Percentiles rank a stretch among this genome's conserved stretches.
Conservation (phyloP, 306 rosid genomes). For the Argentina anserina region DNA sequence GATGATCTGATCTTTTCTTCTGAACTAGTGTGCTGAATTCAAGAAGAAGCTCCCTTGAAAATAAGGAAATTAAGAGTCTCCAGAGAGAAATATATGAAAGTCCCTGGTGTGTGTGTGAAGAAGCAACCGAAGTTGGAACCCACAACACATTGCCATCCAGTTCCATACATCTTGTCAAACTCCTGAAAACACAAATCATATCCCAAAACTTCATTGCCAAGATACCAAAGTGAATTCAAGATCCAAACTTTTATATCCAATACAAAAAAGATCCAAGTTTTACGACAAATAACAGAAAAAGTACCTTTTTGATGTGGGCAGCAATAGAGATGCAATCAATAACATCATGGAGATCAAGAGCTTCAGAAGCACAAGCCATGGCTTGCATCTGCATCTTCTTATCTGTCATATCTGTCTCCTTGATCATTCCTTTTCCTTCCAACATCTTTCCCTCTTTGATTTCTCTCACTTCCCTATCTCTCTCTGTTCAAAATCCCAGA, state of each 20-base stretch:
- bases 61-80: slow-evolving; percentile 75
- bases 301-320: slow-evolving; percentile 67
- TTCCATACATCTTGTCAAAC: slow-evolving; percentile 63
- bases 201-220: background rate
- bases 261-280: background rate
- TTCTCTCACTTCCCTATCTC: background rate
- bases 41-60: slow-evolving; percentile 54
- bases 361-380: slow-evolving; percentile 83
- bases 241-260: background rate
- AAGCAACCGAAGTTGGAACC: slow-evolving; percentile 77
- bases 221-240: background rate
- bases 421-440: slow-evolving; percentile 71
- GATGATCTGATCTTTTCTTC: background rate
- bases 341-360: slow-evolving; percentile 82
- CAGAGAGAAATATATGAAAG: slow-evolving; percentile 69
- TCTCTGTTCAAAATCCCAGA: slow-evolving; percentile 7
- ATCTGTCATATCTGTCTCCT: slow-evolving; percentile 69
- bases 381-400: slow-evolving; percentile 70
- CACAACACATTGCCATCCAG: slow-evolving; percentile 88
- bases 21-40: slow-evolving; percentile 1
- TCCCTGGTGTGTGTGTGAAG: slow-evolving; percentile 62
- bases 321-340: slow-evolving; percentile 59
- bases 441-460: slow-evolving; percentile 40
- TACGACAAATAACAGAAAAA: background rate
- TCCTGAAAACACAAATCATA: slow-evolving; percentile 37